Evolutionary conservation across 2,329 filamentous ascomycete genomes (phyloP).

Genomic region (Didymella pinodella): DNA sequence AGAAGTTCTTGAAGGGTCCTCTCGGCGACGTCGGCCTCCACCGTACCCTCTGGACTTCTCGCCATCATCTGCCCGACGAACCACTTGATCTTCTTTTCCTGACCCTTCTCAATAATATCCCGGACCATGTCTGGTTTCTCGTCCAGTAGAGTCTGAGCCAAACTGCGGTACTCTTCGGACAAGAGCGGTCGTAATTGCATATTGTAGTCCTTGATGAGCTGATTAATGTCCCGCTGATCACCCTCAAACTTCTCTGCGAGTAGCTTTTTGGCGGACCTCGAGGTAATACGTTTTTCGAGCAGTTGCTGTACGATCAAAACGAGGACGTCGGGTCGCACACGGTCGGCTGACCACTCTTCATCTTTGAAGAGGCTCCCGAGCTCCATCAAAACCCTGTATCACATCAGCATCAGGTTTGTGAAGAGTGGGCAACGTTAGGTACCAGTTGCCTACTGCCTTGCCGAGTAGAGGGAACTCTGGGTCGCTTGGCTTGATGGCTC

Average conservation of each 20-base stretch:
- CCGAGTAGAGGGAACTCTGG: slow-evolving; percentile 38
- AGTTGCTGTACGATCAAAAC: slow-evolving; percentile 55
- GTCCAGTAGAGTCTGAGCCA: slow-evolving; percentile 63
- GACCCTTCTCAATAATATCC: slow-evolving; percentile 66
- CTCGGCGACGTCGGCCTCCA: slow-evolving; percentile 68
- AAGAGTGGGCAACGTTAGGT: slow-evolving; percentile 17
- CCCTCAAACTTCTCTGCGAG: slow-evolving; percentile 64
- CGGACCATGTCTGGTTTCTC: slow-evolving; percentile 65
- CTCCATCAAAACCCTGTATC: slow-evolving; percentile 59
- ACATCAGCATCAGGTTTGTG: slow-evolving; percentile 6
- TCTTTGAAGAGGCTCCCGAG: slow-evolving; percentile 58
- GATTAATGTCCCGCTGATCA: slow-evolving; percentile 57
- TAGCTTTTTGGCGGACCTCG: slow-evolving; percentile 67
- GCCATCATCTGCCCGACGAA: slow-evolving; percentile 75
- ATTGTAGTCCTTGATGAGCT: slow-evolving; percentile 65
- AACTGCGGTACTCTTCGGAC: slow-evolving; percentile 61
- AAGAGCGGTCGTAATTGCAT: slow-evolving; percentile 64
- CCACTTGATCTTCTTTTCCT: slow-evolving; percentile 71
- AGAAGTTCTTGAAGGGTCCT: slow-evolving; percentile 61
- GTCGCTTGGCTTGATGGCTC: slow-evolving; percentile 37
- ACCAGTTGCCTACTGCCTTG: slow-evolving; percentile 66
- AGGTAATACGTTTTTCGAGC: slow-evolving; percentile 56
- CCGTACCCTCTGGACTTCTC: slow-evolving; percentile 65
- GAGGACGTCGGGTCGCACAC: slow-evolving; percentile 52
- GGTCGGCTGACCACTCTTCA: slow-evolving; percentile 53